Conservation (phyloP, 768 basidiomycete genomes). For the Russula sp. region DNA sequence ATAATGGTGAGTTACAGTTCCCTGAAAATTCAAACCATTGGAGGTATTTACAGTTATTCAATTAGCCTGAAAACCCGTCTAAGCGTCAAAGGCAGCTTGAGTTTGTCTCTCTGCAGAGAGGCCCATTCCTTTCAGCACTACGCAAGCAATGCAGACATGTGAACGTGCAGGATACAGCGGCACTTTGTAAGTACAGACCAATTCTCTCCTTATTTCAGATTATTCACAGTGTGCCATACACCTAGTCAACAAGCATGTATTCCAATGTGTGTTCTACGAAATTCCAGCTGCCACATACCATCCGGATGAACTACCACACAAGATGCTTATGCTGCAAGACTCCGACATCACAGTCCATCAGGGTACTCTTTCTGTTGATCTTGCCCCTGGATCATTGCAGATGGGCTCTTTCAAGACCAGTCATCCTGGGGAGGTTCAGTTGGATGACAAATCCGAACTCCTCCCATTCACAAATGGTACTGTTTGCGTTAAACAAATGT, state of each 20-base stretch:
- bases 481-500: not conserved
- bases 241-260: too few relatives aligned
- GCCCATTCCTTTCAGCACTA: not conserved
- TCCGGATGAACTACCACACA: too few relatives aligned
- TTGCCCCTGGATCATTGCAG: too few relatives aligned
- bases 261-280: too few relatives aligned
- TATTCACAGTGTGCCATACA: too few relatives aligned
- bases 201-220: not conserved
- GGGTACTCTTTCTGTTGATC: not conserved
- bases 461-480: not conserved
- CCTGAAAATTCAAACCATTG: not conserved
- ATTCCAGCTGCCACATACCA: too few relatives aligned
- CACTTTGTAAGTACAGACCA: not conserved
- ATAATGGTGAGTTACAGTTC: not conserved
- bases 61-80: not conserved
- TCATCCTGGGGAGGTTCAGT: too few relatives aligned
- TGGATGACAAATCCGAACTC: too few relatives aligned
- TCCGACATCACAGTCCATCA: not conserved
- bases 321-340: not conserved
- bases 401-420: too few relatives aligned
- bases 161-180: not conserved
- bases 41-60: too few relatives aligned
- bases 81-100: not conserved
- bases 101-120: not conserved
- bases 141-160: not conserved